Evolutionary conservation across 139 green algal genomes (phyloP), one percentile per base, ranked within the genome.

Genomic region (Diplosphaera chodatii): DNA sequence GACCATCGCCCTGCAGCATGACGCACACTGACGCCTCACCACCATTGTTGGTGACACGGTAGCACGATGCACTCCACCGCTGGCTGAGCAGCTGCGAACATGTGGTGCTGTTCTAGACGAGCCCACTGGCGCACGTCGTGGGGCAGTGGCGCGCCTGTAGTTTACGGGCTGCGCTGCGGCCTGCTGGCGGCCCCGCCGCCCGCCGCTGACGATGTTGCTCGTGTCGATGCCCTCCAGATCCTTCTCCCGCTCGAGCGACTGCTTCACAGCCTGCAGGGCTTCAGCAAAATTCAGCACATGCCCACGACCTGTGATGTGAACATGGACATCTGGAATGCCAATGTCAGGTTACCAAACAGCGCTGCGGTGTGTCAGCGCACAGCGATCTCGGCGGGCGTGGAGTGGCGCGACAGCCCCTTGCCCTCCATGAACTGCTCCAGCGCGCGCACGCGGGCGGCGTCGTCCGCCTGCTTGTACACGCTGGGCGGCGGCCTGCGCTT

Each of bases 211-310:
- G 78, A 93, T 92, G 79, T 93, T 93, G 71, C 76, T 87, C 4
- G 72, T 84, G 77, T 93, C 88, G 64, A 93, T 93, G 31, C 87
- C 88, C 10, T 92, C 88, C 64, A 93, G 64, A 55, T 93, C 88
- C 1, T 80, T 69, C 67, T 89, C 68, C 37, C 74, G 59, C 55
- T 83, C 69, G 32, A 91, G 70, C 59, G 66, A 71, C 64, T 25
- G 32, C 69, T 77, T 82, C 27, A 71, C 85, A 1, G 32, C 63
- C 67, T 77, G 48, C 10, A 20, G 37, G 10, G 37, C n/a, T n/a
- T n/a, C n/a, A n/a, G n/a, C n/a, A n/a, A n/a, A n/a, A n/a, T n/a
- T n/a, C n/a, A n/a, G n/a, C n/a, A n/a, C n/a, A n/a, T n/a, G n/a
- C n/a, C n/a, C n/a, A n/a, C n/a, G n/a, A n/a, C n/a, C n/a, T n/a